Percentiles rank a stretch among this genome's conserved stretches.
Evolutionary conservation across 768 basidiomycete genomes (phyloP).

Genomic region (Amanita fuliginea): DNA sequence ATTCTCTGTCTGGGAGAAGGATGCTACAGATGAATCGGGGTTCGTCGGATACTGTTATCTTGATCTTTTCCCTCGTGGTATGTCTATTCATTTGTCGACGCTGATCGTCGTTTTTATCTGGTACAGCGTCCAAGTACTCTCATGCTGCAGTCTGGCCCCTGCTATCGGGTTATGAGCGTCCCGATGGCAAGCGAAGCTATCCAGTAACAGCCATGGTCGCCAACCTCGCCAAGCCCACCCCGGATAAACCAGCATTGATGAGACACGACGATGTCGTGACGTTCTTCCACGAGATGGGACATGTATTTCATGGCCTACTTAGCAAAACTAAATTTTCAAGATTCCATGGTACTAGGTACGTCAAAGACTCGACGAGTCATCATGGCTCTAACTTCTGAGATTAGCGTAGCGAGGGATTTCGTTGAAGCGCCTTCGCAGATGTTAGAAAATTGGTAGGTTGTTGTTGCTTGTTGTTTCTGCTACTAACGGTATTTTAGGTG

Average conservation of each 20-base stretch:
- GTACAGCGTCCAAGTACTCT: constrained; percentile 61
- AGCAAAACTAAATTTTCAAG: constrained; percentile 59
- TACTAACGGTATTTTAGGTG: constrained; percentile 31
- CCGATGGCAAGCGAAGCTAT: constrained; percentile 52
- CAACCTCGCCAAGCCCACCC: constrained; percentile 78
- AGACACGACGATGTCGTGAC: constrained; percentile 82
- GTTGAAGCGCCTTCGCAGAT: constrained; percentile 89
- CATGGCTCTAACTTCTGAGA: not conserved
- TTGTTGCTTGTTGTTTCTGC: not conserved
- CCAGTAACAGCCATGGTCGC: constrained; percentile 83
- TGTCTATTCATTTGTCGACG: constrained; percentile 8
- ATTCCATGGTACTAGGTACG: constrained; percentile 71
- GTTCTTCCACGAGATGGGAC: constrained; percentile 88
- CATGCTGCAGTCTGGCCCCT: constrained; percentile 84
- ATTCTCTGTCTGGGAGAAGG: constrained; percentile 78
- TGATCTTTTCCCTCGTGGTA: constrained; percentile 79
- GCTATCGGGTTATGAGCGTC: constrained; percentile 48
- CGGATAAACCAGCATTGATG: constrained; percentile 75
- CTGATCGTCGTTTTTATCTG: not conserved
- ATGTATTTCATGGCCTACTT: constrained; percentile 60
- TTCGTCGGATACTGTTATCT: constrained; percentile 85
- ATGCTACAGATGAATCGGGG: constrained; percentile 54
- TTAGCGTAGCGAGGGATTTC: constrained; percentile 64
- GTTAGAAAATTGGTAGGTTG: constrained; percentile 74
- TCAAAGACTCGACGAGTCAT: not conserved